Percentiles rank a stretch among this genome's conserved stretches.
phyloP scores from a whole-genome alignment of 441 rosid species.

The Manihot esculenta region DNA sequence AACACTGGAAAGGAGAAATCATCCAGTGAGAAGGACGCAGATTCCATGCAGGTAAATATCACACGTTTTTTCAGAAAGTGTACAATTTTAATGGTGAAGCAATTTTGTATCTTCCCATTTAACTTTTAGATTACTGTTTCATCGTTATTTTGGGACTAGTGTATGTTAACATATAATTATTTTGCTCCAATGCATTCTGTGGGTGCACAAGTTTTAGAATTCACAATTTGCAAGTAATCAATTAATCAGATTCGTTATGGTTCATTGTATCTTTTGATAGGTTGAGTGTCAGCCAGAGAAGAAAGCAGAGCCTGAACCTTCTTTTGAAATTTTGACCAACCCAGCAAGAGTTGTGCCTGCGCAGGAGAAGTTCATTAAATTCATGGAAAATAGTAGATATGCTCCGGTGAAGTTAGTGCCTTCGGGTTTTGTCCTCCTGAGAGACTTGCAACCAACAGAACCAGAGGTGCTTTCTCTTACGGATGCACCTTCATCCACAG shows the following conservation, averaged over 20 bases:
- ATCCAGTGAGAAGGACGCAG: constrained; percentile 67
- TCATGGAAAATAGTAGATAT: constrained; percentile 82
- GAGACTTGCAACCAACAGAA: constrained; percentile 69
- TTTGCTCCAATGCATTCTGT: background rate
- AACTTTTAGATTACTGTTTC: background rate
- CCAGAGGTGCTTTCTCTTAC: constrained; percentile 89
- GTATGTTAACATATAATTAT: background rate
- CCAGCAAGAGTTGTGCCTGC: constrained; percentile 95
- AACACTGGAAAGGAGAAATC: constrained; percentile 66
- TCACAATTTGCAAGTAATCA: too few relatives aligned
- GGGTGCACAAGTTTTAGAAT: background rate
- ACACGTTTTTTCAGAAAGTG: background rate
- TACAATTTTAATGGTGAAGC: background rate
- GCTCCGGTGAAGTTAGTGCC: constrained; percentile 82
- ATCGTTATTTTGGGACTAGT: background rate
- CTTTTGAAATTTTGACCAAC: constrained; percentile 77
- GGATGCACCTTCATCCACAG: constrained; percentile 71
- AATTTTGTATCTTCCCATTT: background rate
- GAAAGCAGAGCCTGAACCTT: constrained; percentile 81
- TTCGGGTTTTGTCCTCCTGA: constrained; percentile 88
- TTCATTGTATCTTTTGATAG: constrained; percentile 30
- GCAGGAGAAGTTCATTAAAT: constrained; percentile 82
- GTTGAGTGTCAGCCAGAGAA: constrained; percentile 78
- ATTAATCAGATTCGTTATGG: background rate
- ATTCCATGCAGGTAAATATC: constrained; percentile 81